These are phyloP conservation scores for Fragosphaeria purpurea DNA, from an alignment of 2,329 filamentous ascomycete genomes.

Conservation along the genomic window DNA sequence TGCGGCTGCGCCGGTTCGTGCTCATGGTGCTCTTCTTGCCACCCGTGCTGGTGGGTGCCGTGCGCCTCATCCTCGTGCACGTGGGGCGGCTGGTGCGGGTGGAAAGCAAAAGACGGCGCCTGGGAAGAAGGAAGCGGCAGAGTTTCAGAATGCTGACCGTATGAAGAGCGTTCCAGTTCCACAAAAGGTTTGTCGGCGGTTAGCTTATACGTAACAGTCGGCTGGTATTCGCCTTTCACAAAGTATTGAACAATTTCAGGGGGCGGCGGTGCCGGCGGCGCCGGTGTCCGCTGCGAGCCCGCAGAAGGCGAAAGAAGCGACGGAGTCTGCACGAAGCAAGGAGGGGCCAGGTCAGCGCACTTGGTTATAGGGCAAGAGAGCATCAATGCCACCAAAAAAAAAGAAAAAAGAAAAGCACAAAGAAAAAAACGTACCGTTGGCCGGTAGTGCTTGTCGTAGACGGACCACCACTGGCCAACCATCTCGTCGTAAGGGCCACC, in stretches of 20 bases:
- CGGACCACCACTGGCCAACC: conserved; percentile 82
- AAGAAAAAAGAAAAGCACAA: not conserved
- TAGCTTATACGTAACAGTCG: conserved; percentile 19
- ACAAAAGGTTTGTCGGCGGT: conserved; percentile 25
- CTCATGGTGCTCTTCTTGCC: conserved; percentile 4
- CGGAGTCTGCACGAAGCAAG: no score
- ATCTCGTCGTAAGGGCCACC: conserved; percentile 70
- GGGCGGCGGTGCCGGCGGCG: conserved; percentile 3
- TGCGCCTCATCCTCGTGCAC: conserved; percentile 13
- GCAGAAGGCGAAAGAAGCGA: no score
- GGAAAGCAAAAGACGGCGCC: conserved; percentile 14
- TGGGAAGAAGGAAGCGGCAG: conserved; percentile 11
- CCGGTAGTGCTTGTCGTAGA: conserved; percentile 80
- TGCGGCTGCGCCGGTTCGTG: not conserved
- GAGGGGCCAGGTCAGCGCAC: no score
- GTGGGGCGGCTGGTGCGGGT: conserved; percentile 13
- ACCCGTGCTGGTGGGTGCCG: conserved; percentile 11
- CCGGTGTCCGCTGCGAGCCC: no score
- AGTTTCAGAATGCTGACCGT: conserved; percentile 21
- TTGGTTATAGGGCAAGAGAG: not conserved
- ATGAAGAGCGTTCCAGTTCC: conserved; percentile 13
- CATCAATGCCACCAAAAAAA: not conserved
- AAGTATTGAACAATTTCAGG: conserved; percentile 39
- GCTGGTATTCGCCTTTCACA: conserved; percentile 44
- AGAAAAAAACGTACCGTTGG: conserved; percentile 30